A percentile compares a stretch with the other conserved stretches of the same genome.
Evolutionary conservation across 495 filamentous ascomycete species (phyloP).

Genomic region (Penicillium ucsense): DNA sequence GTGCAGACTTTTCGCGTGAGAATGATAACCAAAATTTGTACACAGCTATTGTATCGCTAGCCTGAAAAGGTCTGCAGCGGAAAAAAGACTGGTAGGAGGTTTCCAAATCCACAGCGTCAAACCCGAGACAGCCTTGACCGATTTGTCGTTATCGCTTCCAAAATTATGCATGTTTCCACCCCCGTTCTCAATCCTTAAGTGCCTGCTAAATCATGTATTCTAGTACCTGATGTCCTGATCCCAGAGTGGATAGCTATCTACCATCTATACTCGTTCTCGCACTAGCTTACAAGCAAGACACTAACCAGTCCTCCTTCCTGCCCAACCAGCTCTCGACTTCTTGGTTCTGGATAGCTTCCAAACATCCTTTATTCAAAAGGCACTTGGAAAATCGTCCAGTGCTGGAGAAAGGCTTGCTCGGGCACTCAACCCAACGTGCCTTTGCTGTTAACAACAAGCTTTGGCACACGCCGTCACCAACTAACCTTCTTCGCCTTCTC

Average conservation of each 20-base stretch:
- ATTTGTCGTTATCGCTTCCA: not conserved
- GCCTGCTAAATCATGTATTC: not conserved
- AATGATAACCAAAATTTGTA: constrained; percentile 1
- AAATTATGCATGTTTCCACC: not conserved
- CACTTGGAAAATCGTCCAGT: not conserved
- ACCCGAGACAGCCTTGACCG: not conserved
- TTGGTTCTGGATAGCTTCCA: not conserved
- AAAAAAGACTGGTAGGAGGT: not conserved
- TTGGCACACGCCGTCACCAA: not conserved
- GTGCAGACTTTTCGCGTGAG: not conserved
- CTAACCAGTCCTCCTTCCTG: not conserved
- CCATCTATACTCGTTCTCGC: not conserved
- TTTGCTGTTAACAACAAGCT: not conserved
- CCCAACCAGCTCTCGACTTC: not conserved
- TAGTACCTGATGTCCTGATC: too few relatives aligned
- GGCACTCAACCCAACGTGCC: not conserved
- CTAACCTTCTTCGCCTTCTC: not conserved
- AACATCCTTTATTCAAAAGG: not conserved
- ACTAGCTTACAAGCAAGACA: not conserved
- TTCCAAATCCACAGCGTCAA: constrained; percentile 1
- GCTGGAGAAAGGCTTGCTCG: not conserved
- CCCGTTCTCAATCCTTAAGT: not conserved
- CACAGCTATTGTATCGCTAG: constrained; percentile 2
- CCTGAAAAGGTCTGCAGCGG: not conserved
- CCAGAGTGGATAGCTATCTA: not conserved